Percentiles rank a stretch among this genome's conserved stretches.
These are phyloP conservation scores for Heterobasidion irregulare DNA, from an alignment of 1,284 basidiomycete genomes.

Conservation along the genomic window DNA sequence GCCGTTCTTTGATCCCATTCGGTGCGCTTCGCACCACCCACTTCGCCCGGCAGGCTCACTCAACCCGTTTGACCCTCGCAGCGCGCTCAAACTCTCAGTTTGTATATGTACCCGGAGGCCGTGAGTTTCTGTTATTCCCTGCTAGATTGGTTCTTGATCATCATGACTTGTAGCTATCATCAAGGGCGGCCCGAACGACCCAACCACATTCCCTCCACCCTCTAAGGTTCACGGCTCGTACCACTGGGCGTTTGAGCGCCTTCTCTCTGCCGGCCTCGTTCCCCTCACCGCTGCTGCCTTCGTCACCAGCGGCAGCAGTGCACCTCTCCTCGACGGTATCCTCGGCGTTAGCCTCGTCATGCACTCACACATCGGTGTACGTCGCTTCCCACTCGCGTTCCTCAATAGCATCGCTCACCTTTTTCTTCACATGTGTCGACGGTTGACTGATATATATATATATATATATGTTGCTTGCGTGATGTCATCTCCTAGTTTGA, in stretches of 20 bases:
- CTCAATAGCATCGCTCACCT: neutral
- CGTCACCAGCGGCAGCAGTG: conserved; percentile 57
- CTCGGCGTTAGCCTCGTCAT: conserved; percentile 84
- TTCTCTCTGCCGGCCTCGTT: conserved; percentile 81
- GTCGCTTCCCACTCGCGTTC: conserved; percentile 16
- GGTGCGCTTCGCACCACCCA: conserved; percentile 13
- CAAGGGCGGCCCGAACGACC: conserved; percentile 94
- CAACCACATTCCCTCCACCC: conserved; percentile 80
- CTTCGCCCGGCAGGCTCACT: neutral
- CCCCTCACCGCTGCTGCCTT: conserved; percentile 84
- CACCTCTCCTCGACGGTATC: conserved; percentile 84
- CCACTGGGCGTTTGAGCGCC: conserved; percentile 97
- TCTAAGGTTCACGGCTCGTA: conserved; percentile 85
- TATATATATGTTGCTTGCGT: neutral
- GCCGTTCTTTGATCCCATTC: conserved; percentile 28
- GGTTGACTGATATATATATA: neutral
- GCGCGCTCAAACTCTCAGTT: conserved; percentile 18
- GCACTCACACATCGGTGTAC: conserved; percentile 91
- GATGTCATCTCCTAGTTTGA: conserved; percentile 47
- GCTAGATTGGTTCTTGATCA: neutral
- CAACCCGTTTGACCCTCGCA: conserved; percentile 7
- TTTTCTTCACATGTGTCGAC: neutral
- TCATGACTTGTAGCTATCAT: conserved; percentile 64
- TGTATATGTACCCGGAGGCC: conserved; percentile 60
- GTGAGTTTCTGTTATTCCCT: conserved; percentile 32